Conservation (phyloP, 73 alveolate species). For the Tetrahymena malaccensis region DNA sequence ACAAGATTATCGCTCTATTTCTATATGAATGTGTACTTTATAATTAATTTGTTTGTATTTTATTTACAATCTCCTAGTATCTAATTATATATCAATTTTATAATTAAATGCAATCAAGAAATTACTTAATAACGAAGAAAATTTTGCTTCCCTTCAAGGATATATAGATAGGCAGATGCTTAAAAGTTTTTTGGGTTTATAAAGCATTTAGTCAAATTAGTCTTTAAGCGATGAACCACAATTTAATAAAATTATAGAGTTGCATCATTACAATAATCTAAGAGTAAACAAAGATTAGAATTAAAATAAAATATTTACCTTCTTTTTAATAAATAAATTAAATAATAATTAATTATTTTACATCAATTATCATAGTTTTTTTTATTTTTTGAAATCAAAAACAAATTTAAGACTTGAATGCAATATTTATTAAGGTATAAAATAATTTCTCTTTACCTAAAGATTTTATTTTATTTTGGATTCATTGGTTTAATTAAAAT, state of each 20-base stretch:
- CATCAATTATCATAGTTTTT: too few species aligned
- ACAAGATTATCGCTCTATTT: not conserved
- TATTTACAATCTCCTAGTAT: not conserved
- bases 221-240: not conserved
- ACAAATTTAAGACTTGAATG: too few species aligned
- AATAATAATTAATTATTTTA: too few species aligned
- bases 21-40: not conserved
- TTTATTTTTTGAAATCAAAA: too few species aligned
- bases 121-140: not conserved
- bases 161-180: not conserved
- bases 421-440: too few species aligned
- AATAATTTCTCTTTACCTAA: too few species aligned
- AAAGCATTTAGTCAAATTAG: not conserved
- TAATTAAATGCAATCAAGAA: not conserved
- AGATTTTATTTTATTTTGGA: too few species aligned
- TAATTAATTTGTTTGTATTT: not conserved
- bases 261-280: not conserved
- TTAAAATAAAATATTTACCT: too few species aligned
- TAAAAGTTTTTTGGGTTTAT: not conserved
- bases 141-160: not conserved
- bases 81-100: not conserved
- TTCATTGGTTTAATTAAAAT: too few species aligned
- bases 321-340: too few species aligned
- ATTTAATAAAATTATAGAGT: not conserved
- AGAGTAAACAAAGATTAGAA: not conserved